Conservation (phyloP, 2,329 filamentous ascomycete genomes). For the Leptodontidium sp. region DNA sequence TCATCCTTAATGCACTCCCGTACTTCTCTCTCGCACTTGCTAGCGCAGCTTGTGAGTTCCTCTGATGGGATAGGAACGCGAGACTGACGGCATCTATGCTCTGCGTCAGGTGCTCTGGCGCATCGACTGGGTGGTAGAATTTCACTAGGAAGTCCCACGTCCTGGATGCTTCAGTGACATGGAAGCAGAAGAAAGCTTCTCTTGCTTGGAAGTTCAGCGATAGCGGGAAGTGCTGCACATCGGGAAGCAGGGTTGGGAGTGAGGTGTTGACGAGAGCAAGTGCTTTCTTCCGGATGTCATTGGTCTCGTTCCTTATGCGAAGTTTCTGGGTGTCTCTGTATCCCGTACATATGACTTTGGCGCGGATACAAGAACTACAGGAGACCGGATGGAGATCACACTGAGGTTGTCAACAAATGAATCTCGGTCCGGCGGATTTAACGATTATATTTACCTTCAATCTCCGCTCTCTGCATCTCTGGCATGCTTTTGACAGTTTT, state of each 20-base stretch:
- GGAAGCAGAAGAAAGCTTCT: constrained; percentile 27
- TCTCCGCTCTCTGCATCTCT: constrained; percentile 35
- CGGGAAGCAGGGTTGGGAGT: not conserved
- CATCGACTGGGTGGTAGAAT: constrained; percentile 18
- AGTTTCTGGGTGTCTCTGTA: constrained; percentile 33
- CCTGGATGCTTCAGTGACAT: constrained; percentile 25
- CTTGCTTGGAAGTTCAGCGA: constrained; percentile 30
- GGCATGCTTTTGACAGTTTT: constrained; percentile 34
- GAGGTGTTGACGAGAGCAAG: not conserved
- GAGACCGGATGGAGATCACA: constrained; percentile 30
- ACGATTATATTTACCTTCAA: constrained; percentile 26
- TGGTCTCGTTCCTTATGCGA: constrained; percentile 32
- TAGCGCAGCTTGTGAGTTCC: too few species aligned
- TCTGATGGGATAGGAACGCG: too few species aligned
- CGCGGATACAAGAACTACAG: constrained; percentile 32
- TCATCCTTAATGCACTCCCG: constrained; percentile 21
- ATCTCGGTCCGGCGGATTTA: not conserved
- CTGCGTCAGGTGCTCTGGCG: constrained; percentile 21
- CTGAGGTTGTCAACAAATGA: constrained; percentile 10
- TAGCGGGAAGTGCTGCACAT: constrained; percentile 17
- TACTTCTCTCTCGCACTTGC: too few species aligned
- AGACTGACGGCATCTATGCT: constrained; percentile 34
- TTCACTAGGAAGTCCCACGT: constrained; percentile 29
- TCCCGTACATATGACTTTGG: constrained; percentile 28
- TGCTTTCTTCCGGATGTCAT: constrained; percentile 20